Conservation (phyloP, 2,329 filamentous ascomycete species). For the Colletotrichum kahawae region DNA sequence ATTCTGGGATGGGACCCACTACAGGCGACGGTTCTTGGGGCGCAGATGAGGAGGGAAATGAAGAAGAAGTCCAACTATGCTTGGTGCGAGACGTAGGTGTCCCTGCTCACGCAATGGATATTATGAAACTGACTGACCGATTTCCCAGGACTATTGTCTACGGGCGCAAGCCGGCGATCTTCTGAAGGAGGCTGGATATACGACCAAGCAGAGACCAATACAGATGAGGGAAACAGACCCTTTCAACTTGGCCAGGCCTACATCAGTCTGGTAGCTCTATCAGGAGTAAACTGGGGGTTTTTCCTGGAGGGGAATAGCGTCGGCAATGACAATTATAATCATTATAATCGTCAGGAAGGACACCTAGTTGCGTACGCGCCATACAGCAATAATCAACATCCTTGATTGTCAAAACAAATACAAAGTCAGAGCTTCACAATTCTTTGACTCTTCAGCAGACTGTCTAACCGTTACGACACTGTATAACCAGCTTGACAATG, state of each 20-base stretch:
- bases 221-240: neutral
- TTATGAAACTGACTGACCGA: neutral
- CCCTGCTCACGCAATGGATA: accelerated
- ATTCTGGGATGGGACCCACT: constrained; percentile 31
- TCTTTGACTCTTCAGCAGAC: too few species aligned
- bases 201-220: accelerated
- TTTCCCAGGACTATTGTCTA: neutral
- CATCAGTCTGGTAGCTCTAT: neutral
- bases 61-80: constrained; percentile 5
- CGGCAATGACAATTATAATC: neutral
- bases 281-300: accelerated
- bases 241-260: neutral
- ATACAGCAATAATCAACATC: neutral
- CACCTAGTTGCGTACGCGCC: neutral
- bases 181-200: neutral
- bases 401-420: accelerated
- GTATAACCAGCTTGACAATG: neutral
- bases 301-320: accelerated
- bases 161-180: neutral
- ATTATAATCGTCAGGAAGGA: neutral
- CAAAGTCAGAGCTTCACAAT: too few species aligned
- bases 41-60: constrained; percentile 26
- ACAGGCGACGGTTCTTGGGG: constrained; percentile 27
- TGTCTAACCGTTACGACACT: neutral
- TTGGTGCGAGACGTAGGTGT: constrained; percentile 11